These are phyloP conservation scores for Mallotus repandus DNA, from an alignment of 441 rosid genomes.

Conservation along the genomic window DNA sequence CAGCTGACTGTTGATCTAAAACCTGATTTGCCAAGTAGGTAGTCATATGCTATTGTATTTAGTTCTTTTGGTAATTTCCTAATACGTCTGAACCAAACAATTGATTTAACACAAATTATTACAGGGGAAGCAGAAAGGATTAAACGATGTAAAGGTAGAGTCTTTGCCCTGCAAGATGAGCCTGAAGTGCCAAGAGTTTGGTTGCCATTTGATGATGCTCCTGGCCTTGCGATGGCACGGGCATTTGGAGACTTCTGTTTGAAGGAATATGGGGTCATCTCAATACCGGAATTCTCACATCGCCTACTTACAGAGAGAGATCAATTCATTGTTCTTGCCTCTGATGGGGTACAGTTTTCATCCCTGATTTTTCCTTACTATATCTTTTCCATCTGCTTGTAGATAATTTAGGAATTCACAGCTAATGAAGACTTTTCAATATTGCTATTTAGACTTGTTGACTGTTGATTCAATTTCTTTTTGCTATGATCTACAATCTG, in stretches of 20 bases:
- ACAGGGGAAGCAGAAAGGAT: conserved; percentile 98
- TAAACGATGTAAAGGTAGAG: conserved; percentile 89
- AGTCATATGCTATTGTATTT: conserved; percentile 1
- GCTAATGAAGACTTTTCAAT: neutral
- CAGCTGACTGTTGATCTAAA: conserved; percentile 93
- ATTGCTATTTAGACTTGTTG: neutral
- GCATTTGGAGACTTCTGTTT: conserved; percentile 99
- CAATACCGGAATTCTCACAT: conserved; percentile 88
- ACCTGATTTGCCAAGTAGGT: conserved; percentile 93
- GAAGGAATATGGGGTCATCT: conserved; percentile 97
- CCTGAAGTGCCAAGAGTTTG: conserved; percentile 98
- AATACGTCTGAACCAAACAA: conserved; percentile 12
- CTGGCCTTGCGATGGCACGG: conserved; percentile 98
- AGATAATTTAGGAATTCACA: neutral
- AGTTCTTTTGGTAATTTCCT: conserved; percentile 10
- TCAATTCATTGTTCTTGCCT: conserved; percentile 93
- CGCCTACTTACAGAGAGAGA: conserved; percentile 77
- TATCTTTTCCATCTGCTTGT: neutral
- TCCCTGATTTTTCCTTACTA: neutral
- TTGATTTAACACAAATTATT: conserved; percentile 11
- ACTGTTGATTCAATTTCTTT: neutral
- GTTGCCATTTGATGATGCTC: conserved; percentile 98
- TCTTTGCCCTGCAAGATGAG: conserved; percentile 94
- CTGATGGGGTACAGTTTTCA: conserved; percentile 76
- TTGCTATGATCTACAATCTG: neutral